phyloP scores from a whole-genome alignment of 148 eudicot species.

The Linanthus parryae region DNA sequence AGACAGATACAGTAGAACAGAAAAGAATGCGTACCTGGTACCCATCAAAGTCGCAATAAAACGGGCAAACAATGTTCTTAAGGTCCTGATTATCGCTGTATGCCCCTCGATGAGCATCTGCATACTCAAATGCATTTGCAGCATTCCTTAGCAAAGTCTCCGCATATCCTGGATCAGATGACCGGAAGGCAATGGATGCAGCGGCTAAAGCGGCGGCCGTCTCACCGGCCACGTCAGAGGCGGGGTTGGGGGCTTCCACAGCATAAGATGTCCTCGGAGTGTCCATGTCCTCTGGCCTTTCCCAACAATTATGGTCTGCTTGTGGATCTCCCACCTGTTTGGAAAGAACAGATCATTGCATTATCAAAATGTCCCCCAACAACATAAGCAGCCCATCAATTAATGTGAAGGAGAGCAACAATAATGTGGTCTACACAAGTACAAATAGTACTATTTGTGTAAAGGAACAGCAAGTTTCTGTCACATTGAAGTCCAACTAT shows the following conservation, averaged over 20 bases:
- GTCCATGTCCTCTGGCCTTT: constrained; percentile 98
- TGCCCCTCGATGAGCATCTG: constrained; percentile 75
- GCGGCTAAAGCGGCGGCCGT: constrained; percentile 95
- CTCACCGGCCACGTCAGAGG: constrained; percentile 95
- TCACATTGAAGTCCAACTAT: too few species aligned
- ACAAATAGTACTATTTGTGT: too few species aligned
- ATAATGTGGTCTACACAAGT: too few species aligned
- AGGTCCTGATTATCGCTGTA: constrained; percentile 74
- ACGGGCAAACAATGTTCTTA: constrained; percentile 73
- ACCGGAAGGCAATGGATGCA: constrained; percentile 73
- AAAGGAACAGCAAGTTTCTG: too few species aligned
- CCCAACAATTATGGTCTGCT: constrained; percentile 88
- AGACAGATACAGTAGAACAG: too few species aligned
- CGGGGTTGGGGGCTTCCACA: constrained; percentile 77
- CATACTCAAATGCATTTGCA: constrained; percentile 43
- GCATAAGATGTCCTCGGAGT: constrained; percentile 65
- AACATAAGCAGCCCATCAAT: too few species aligned
- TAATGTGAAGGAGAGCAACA: too few species aligned
- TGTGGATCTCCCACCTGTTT: constrained; percentile 77
- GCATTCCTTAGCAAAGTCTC: constrained; percentile 55
- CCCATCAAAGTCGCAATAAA: constrained; percentile 92
- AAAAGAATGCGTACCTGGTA: constrained; percentile 53
- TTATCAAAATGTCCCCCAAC: too few species aligned
- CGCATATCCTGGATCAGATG: constrained; percentile 63
- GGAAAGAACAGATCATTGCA: too few species aligned